Evolutionary conservation across 2,329 filamentous ascomycete genomes (phyloP).

Genomic region (Periconia sp.): DNA sequence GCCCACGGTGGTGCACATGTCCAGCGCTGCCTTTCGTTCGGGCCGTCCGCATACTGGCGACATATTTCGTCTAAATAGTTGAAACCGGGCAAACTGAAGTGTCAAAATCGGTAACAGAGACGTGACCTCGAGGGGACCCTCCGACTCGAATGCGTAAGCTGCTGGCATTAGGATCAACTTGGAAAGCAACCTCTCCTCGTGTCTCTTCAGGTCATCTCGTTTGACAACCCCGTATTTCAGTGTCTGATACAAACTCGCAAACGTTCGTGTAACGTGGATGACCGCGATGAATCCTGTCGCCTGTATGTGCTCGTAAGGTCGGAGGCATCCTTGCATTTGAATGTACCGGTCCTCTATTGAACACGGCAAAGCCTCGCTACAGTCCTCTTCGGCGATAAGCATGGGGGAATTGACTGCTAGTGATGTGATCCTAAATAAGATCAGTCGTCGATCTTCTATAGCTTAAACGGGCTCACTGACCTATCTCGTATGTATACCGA

Average conservation of each 20-base stretch:
- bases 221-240: constrained; percentile 69
- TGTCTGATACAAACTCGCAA: constrained; percentile 74
- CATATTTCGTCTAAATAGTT: constrained; percentile 89
- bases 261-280: constrained; percentile 80
- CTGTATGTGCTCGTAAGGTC: constrained; percentile 52
- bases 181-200: constrained; percentile 79
- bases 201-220: constrained; percentile 71
- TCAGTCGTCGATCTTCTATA: constrained; percentile 25
- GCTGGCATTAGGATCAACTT: constrained; percentile 79
- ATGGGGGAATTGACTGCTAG: constrained; percentile 82
- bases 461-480: constrained; percentile 47
- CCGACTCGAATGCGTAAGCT: constrained; percentile 71
- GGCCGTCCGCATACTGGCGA: constrained; percentile 71
- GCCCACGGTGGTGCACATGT: constrained; percentile 75
- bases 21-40: constrained; percentile 73
- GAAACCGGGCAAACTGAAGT: constrained; percentile 81
- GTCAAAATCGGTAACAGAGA: constrained; percentile 77
- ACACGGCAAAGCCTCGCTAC: constrained; percentile 80
- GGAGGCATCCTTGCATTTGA: constrained; percentile 56
- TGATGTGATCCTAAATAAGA: constrained; percentile 67
- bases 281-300: constrained; percentile 75
- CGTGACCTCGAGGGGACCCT: constrained; percentile 72
- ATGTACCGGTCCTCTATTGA: constrained; percentile 82
- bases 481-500: constrained; percentile 89
- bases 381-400: constrained; percentile 86